Conservation (phyloP, 345 rosid genomes). For the Boechera divaricarpa region DNA sequence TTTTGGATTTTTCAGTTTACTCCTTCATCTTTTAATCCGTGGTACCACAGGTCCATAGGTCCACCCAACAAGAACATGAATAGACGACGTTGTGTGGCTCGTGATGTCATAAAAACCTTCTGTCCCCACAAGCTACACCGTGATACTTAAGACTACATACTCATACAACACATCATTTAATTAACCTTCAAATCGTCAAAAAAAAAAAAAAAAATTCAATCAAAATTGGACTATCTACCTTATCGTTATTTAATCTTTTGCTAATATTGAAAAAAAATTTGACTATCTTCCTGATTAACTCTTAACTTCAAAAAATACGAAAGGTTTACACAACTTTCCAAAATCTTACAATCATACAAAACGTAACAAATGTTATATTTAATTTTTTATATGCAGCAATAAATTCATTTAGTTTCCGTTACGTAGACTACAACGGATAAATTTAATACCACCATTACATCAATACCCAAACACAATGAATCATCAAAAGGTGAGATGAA, state of each 20-base stretch:
- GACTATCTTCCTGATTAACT: no score
- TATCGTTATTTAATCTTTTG: background rate
- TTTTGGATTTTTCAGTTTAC: background rate
- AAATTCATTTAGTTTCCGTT: background rate
- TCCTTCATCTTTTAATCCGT: constrained; percentile 4
- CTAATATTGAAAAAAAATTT: no score
- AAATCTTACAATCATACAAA: background rate
- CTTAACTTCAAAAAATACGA: background rate
- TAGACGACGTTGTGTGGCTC: constrained; percentile 34
- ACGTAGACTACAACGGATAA: constrained; percentile 29
- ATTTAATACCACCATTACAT: background rate
- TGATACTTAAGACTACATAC: background rate
- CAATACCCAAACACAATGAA: background rate
- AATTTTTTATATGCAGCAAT: background rate
- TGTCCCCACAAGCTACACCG: constrained; percentile 30
- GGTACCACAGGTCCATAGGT: constrained; percentile 6
- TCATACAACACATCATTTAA: background rate
- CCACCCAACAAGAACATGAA: constrained; percentile 27
- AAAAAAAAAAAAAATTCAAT: background rate
- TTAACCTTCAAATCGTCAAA: background rate
- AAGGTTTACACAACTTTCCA: background rate
- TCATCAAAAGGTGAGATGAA: constrained; percentile 1
- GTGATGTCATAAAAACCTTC: constrained; percentile 35
- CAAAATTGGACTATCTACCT: background rate
- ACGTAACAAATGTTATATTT: background rate